Evolutionary conservation across 108 stramenopile species (phyloP).

Genomic region (Craspedostauros australis): DNA sequence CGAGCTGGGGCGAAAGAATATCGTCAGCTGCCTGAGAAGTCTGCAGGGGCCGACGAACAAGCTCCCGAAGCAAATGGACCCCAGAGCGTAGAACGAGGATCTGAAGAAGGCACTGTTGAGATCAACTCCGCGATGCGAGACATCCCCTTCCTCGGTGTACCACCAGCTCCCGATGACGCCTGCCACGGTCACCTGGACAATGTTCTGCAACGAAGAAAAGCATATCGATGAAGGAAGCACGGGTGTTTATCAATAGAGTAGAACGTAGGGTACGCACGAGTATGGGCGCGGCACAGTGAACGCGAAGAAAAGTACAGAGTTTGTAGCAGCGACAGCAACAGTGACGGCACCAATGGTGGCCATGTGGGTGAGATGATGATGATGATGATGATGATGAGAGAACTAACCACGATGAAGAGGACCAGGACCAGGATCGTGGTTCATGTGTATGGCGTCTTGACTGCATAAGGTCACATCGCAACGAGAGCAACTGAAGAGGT

Average conservation of each 20-base stretch:
- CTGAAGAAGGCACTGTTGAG: conserved; percentile 38
- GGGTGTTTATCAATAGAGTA: neutral
- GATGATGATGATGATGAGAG: no score
- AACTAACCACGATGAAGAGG: no score
- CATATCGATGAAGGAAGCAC: neutral
- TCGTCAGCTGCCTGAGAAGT: conserved; percentile 60
- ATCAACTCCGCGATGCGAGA: conserved; percentile 16
- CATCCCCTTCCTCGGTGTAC: conserved; percentile 37
- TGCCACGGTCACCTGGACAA: conserved; percentile 81
- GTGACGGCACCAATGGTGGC: no score
- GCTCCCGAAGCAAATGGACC: conserved; percentile 88
- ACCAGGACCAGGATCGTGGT: no score
- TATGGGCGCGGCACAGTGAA: no score
- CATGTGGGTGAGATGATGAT: no score
- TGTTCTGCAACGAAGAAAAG: conserved; percentile 40
- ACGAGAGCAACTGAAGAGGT: no score
- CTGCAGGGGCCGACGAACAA: conserved; percentile 79
- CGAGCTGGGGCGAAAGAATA: conserved; percentile 53
- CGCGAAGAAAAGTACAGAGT: no score
- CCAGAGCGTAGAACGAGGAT: conserved; percentile 61
- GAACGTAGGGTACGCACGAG: no score
- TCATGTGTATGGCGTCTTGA: no score
- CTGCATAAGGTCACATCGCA: no score
- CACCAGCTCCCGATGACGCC: conserved; percentile 90
- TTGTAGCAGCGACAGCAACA: no score